These are phyloP conservation scores for Gossypium turneri DNA, from an alignment of 345 rosid species.

Conservation along the genomic window DNA sequence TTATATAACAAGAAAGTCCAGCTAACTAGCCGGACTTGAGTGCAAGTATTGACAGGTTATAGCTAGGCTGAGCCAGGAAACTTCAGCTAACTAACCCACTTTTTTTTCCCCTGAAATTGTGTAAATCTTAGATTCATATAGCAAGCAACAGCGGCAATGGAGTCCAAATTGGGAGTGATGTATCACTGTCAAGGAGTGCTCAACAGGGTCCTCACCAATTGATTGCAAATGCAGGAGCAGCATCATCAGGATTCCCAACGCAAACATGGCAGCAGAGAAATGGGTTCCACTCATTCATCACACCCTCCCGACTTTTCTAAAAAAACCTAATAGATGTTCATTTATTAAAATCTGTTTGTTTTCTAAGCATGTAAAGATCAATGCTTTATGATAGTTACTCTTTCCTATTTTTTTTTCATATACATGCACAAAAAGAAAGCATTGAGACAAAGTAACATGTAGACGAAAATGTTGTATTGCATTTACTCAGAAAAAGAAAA, in stretches of 20 bases:
- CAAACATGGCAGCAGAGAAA: conserved; percentile 69
- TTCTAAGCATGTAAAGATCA: conserved; percentile 18
- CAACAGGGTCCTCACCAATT: conserved; percentile 48
- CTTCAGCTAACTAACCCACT: background rate
- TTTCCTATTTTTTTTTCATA: background rate
- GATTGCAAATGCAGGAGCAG: conserved; percentile 94
- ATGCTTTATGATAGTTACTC: background rate
- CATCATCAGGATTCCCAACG: conserved; percentile 99
- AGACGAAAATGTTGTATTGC: conserved; percentile 8
- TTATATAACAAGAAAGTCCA: too few relatives aligned
- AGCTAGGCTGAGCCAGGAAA: background rate
- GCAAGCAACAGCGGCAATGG: conserved; percentile 64
- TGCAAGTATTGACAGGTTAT: too few relatives aligned
- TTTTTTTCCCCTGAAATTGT: too few relatives aligned
- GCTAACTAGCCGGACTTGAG: too few relatives aligned
- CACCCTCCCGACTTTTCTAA: conserved; percentile 36
- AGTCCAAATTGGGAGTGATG: conserved; percentile 54
- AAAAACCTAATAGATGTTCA: background rate
- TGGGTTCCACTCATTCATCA: conserved; percentile 44
- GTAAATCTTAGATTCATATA: conserved; percentile 10
- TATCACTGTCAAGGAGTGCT: conserved; percentile 41
- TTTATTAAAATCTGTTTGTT: background rate
- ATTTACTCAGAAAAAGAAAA: background rate
- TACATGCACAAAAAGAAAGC: too few relatives aligned
- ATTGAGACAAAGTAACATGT: conserved; percentile 26